A percentile compares a stretch with the other conserved stretches of the same genome.
Conservation (phyloP, 208 protist genomes). For the Crithidia fasciculata region DNA sequence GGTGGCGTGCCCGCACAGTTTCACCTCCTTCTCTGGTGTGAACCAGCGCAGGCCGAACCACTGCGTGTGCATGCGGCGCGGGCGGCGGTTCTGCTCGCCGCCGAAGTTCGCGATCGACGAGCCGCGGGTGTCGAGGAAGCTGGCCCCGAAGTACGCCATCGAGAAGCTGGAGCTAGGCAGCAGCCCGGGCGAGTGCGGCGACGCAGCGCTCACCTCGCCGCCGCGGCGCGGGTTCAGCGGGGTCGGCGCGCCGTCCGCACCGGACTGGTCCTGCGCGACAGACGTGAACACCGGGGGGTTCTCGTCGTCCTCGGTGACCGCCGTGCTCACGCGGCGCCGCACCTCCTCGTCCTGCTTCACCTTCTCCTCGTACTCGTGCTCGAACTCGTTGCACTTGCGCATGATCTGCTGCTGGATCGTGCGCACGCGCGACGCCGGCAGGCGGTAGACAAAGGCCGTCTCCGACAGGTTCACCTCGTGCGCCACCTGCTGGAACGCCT, state of each 20-base stretch:
- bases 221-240: conserved; percentile 8
- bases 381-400: conserved; percentile 57
- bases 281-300: conserved; percentile 4
- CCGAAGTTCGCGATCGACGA: conserved; percentile 26
- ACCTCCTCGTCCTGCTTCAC: conserved; percentile 41
- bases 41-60: conserved; percentile 86
- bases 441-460: conserved; percentile 75
- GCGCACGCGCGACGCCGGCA: conserved; percentile 51
- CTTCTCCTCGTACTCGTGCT: conserved; percentile 70
- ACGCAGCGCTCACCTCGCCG: conserved; percentile 11
- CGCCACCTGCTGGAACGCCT: conserved; percentile 57
- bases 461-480: conserved; percentile 69
- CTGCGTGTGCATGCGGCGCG: conserved; percentile 64
- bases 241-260: conserved; percentile 5
- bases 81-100: conserved; percentile 31
- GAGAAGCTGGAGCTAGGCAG: conserved; percentile 57
- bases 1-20: conserved; percentile 78
- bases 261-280: conserved; percentile 1
- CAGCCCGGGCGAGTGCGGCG: conserved; percentile 39
- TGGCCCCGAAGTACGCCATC: conserved; percentile 49
- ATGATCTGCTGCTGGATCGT: conserved; percentile 54
- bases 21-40: conserved; percentile 62
- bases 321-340: conserved; percentile 25
- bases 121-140: conserved; percentile 46
- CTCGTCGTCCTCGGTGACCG: conserved; percentile 38